Evolutionary conservation across 129 eudicot genomes (phyloP).

Genomic region (Centella asiatica): DNA sequence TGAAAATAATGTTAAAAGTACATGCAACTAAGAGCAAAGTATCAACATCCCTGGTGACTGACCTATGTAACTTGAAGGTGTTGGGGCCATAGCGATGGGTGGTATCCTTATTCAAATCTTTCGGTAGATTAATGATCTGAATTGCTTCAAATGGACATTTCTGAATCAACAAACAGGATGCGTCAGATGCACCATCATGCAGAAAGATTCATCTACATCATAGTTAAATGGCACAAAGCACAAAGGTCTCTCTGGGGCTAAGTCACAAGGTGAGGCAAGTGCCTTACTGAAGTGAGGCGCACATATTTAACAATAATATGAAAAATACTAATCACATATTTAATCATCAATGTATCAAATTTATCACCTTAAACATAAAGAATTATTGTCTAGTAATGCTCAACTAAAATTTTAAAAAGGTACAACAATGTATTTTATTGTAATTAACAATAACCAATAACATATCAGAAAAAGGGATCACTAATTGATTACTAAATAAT

Average conservation of each 20-base stretch:
- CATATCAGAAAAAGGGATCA: too few species aligned
- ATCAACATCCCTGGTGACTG: background rate
- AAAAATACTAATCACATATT: background rate
- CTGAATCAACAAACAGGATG: slow-evolving; percentile 16
- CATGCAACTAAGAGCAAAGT: background rate
- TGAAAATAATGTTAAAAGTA: background rate
- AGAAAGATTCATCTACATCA: background rate
- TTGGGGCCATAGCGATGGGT: slow-evolving; percentile 75
- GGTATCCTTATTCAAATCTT: slow-evolving; percentile 64
- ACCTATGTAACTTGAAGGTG: slow-evolving; percentile 66
- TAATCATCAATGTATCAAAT: too few species aligned
- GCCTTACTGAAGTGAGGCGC: too few species aligned
- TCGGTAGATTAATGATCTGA: slow-evolving; percentile 59
- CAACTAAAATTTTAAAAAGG: too few species aligned
- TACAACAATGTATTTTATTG: too few species aligned
- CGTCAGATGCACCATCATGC: background rate
- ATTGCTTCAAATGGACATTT: slow-evolving; percentile 76
- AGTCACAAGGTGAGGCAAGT: too few species aligned
- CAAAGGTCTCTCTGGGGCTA: too few species aligned
- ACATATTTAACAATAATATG: background rate
- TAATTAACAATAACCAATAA: too few species aligned
- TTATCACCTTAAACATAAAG: too few species aligned
- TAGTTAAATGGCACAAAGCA: too few species aligned
- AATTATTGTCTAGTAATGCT: too few species aligned
- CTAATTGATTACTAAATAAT: too few species aligned